phyloP scores from a whole-genome alignment of 2,329 filamentous ascomycete genomes.

The Fusarium dimerum region DNA sequence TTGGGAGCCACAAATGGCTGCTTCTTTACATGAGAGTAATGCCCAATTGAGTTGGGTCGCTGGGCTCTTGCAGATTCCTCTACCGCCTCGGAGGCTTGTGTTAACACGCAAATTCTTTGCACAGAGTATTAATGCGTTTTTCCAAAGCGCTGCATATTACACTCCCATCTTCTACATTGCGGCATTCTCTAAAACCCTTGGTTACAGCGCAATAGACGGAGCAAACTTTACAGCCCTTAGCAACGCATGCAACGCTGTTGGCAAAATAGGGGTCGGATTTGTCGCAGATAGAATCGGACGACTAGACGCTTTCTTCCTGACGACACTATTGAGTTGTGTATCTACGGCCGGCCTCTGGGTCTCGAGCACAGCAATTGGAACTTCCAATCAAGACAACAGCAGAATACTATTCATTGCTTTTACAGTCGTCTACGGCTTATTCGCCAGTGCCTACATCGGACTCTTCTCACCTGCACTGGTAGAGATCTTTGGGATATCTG shows the following conservation, averaged over 20 bases:
- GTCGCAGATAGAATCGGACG: too few species aligned
- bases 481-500: too few species aligned
- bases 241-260: slow-evolving; percentile 12
- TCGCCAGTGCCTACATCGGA: too few species aligned
- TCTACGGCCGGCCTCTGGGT: too few species aligned
- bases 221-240: slow-evolving; percentile 11
- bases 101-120: slow-evolving; percentile 1
- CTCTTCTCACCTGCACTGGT: too few species aligned
- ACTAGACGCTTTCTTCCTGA: too few species aligned
- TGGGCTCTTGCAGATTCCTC: neutral
- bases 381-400: too few species aligned
- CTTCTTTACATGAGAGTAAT: neutral
- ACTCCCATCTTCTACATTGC: slow-evolving; percentile 7
- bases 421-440: too few species aligned
- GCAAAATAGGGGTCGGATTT: too few species aligned
- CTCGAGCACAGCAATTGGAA: too few species aligned
- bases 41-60: neutral
- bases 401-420: too few species aligned
- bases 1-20: slow-evolving; percentile 3
- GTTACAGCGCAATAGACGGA: slow-evolving; percentile 4
- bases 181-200: slow-evolving; percentile 5
- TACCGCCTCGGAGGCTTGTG: neutral
- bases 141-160: slow-evolving; percentile 3
- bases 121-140: neutral
- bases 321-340: too few species aligned